Percentiles rank a stretch among this genome's conserved stretches.
phyloP scores from a whole-genome alignment of 352 stramenopile genomes.

The Phytophthora palmivora region DNA sequence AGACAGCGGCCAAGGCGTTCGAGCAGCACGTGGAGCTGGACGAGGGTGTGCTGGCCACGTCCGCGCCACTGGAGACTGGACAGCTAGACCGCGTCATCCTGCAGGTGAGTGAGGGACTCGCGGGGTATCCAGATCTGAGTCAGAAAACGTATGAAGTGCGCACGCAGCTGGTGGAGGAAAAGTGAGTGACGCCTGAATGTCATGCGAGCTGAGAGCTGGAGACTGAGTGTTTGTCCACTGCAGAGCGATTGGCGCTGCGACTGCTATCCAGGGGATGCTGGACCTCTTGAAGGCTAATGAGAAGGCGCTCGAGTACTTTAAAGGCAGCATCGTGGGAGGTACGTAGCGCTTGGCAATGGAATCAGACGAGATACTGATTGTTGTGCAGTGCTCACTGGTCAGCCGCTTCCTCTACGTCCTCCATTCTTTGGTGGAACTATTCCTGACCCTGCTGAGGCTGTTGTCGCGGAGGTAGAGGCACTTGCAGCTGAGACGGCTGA shows the following conservation, averaged over 20 bases:
- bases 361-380: conserved; percentile 2
- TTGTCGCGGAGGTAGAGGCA: conserved; percentile 27
- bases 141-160: conserved; percentile 55
- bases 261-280: conserved; percentile 53
- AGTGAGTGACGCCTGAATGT: conserved; percentile 37
- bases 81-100: conserved; percentile 59
- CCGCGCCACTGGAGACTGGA: conserved; percentile 53
- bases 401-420: conserved; percentile 40
- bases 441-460: conserved; percentile 28
- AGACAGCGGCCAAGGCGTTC: conserved; percentile 49
- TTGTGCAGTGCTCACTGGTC: conserved; percentile 48
- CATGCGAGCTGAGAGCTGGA: neutral
- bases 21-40: conserved; percentile 72
- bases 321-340: conserved; percentile 67
- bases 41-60: conserved; percentile 70
- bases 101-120: conserved; percentile 56
- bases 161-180: conserved; percentile 55
- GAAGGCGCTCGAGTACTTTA: conserved; percentile 67
- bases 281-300: conserved; percentile 53
- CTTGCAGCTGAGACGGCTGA: conserved; percentile 9
- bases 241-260: conserved; percentile 55
- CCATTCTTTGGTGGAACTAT: conserved; percentile 49
- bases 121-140: conserved; percentile 40
- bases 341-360: neutral
- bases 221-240: conserved; percentile 3